A percentile compares a stretch with the other conserved stretches of the same genome.
Conservation (phyloP, 768 basidiomycete genomes). For the Aureoboletus auriporus region DNA sequence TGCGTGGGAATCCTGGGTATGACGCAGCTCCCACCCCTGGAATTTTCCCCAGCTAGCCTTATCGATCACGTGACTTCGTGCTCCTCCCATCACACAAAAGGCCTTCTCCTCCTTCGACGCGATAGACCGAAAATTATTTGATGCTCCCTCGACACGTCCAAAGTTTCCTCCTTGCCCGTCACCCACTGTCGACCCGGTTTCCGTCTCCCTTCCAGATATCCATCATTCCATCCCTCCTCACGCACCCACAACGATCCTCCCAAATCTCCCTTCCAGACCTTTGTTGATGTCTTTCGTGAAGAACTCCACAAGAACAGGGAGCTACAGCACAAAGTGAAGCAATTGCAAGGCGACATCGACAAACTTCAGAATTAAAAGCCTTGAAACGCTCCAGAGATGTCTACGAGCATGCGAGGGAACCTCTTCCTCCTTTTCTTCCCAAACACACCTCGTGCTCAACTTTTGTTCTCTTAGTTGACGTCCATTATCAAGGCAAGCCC, state of each 20-base stretch:
- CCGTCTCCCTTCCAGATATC: slow-evolving; percentile 31
- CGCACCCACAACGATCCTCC: slow-evolving; percentile 60
- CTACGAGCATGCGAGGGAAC: slow-evolving; percentile 91
- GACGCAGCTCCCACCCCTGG: too few relatives aligned
- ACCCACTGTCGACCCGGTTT: slow-evolving; percentile 10
- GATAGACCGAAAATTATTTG: too few relatives aligned
- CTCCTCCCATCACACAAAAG: too few relatives aligned
- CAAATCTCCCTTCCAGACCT: slow-evolving; percentile 93
- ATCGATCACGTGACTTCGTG: too few relatives aligned
- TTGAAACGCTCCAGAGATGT: slow-evolving; percentile 89
- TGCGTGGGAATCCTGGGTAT: too few relatives aligned
- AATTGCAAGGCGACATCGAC: slow-evolving; percentile 95
- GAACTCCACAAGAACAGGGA: slow-evolving; percentile 93
- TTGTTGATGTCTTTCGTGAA: slow-evolving; percentile 89
- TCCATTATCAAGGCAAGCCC: slow-evolving; percentile 97
- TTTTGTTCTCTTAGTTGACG: slow-evolving; percentile 56
- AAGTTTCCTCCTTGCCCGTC: slow-evolving; percentile 30
- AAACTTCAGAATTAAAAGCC: slow-evolving; percentile 94
- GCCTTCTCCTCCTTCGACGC: too few relatives aligned
- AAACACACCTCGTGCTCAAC: slow-evolving; percentile 2
- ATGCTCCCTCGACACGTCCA: slow-evolving; percentile 51
- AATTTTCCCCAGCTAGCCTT: too few relatives aligned
- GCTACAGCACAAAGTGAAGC: slow-evolving; percentile 94
- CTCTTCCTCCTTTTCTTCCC: slow-evolving; percentile 25
- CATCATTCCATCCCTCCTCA: slow-evolving; percentile 63